Percentiles rank a stretch among this genome's conserved stretches.
phyloP scores from a whole-genome alignment of 345 rosid genomes.

The Iberis pinnata region DNA sequence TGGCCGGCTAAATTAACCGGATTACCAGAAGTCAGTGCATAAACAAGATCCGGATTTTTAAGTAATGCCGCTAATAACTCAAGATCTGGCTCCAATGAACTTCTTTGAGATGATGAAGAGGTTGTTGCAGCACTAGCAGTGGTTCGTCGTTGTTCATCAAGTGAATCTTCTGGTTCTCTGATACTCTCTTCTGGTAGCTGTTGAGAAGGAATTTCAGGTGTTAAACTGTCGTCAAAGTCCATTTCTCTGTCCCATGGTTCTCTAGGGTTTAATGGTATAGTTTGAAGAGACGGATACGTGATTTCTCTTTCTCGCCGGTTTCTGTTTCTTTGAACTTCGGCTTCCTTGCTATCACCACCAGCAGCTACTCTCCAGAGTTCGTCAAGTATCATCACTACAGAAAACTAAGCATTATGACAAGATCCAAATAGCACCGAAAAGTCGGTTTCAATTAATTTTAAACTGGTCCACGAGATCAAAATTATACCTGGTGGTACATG shows the following conservation, averaged over 20 bases:
- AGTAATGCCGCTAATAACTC: slow-evolving; percentile 91
- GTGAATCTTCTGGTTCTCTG: slow-evolving; percentile 43
- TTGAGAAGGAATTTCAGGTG: slow-evolving; percentile 72
- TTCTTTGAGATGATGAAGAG: slow-evolving; percentile 37
- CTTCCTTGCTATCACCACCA: slow-evolving; percentile 93
- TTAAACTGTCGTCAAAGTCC: slow-evolving; percentile 86
- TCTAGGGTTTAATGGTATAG: slow-evolving; percentile 77
- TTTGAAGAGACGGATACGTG: slow-evolving; percentile 39
- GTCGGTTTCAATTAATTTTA: background rate
- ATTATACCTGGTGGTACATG: slow-evolving; percentile 69
- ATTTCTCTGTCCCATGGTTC: slow-evolving; percentile 97
- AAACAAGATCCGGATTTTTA: slow-evolving; percentile 83
- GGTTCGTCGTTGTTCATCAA: slow-evolving; percentile 34
- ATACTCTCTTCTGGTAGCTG: slow-evolving; percentile 57
- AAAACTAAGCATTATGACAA: slow-evolving; percentile 19
- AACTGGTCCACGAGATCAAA: slow-evolving; percentile 3
- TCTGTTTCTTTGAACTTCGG: slow-evolving; percentile 72
- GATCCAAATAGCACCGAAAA: background rate
- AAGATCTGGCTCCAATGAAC: slow-evolving; percentile 61
- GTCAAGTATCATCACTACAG: slow-evolving; percentile 64
- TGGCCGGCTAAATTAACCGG: slow-evolving; percentile 51
- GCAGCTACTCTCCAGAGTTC: slow-evolving; percentile 62
- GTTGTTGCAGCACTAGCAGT: slow-evolving; percentile 29
- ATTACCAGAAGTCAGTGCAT: slow-evolving; percentile 83
- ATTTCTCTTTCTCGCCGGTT: slow-evolving; percentile 81